Evolutionary conservation across 306 rosid genomes (phyloP), one percentile per base, ranked within the genome.

Genomic region (Prunus kanzakura): DNA sequence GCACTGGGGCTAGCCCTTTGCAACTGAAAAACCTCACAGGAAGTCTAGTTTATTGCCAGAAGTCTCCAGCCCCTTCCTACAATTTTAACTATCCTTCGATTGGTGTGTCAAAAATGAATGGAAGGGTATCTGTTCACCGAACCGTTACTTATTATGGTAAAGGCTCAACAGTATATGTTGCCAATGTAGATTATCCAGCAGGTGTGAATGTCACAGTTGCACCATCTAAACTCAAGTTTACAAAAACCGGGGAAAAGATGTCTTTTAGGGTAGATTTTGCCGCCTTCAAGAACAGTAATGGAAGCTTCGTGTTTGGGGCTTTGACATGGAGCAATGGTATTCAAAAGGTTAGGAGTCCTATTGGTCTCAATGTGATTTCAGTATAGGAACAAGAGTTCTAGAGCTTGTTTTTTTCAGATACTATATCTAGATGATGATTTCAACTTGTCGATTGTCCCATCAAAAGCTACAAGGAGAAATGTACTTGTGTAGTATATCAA

Each of bases 1-100:
- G 87, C 78, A 61, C 67, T 27, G 87, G 84, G 0, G 92, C 93
- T 62, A 84, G 71, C 64, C 81, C 90, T 43, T 52, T 82, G 76
- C 93, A 86, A 57, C 85, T 89, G 57, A 88, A 79, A 70, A 91
- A 89, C 85, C 83, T 89, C 67, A 88, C 87, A 0, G 86, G 89
- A 27, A 78, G 46, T 67, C 67, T 62, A 32, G 56, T 79, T 69
- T 77, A 74, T 16, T 89, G 92, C 83, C 78, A 76, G 60, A 84
- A 84, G 52, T 25, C 77, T 80, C 77, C 86, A 10, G 73, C 51
- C 68, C 82, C 84, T 23, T 84, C 91, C 76, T 86, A 82, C 88
- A 82, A 88, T 84, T 87, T 89, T 62, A 89, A 91, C 65, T 89
- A 89, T 74, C 91, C 92, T 78, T 91, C 93, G 57, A 89, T 88